phyloP scores from a whole-genome alignment of 345 rosid genomes.

The Citrus cavaleriei region DNA sequence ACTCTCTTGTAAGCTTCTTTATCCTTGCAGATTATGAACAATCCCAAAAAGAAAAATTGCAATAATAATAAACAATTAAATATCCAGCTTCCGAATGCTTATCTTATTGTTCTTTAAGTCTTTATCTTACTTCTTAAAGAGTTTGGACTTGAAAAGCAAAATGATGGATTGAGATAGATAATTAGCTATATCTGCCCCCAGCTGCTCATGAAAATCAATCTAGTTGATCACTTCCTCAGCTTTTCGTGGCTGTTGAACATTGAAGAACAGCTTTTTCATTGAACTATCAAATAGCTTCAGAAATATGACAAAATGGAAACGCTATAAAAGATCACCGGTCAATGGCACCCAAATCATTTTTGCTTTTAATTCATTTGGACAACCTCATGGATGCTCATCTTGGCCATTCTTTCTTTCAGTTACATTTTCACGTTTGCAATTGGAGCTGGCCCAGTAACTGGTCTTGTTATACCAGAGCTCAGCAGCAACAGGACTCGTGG shows the following conservation, averaged over 20 bases:
- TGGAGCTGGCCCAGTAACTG: slow-evolving; percentile 83
- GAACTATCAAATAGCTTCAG: not conserved
- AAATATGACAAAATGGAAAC: not conserved
- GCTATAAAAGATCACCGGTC: not conserved
- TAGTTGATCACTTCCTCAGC: not conserved
- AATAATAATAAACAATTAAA: too few species aligned
- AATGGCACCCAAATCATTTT: not conserved
- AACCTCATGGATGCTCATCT: not conserved
- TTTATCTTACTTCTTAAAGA: not conserved
- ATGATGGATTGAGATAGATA: not conserved
- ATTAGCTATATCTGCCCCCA: not conserved
- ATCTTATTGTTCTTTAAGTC: not conserved
- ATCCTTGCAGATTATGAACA: not conserved
- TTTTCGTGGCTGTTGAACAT: not conserved
- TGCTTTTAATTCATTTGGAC: not conserved
- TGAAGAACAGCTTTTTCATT: not conserved
- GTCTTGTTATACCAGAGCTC: slow-evolving; percentile 71
- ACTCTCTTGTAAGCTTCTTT: slow-evolving; percentile 54
- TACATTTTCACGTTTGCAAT: slow-evolving; percentile 64
- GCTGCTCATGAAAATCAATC: not conserved
- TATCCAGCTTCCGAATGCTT: not conserved
- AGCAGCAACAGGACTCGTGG: slow-evolving; percentile 67
- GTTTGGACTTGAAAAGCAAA: not conserved
- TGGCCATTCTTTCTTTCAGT: slow-evolving; percentile 27
- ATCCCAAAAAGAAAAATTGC: too few species aligned